phyloP scores from a whole-genome alignment of 768 basidiomycete species.

The Boletus fagicola region DNA sequence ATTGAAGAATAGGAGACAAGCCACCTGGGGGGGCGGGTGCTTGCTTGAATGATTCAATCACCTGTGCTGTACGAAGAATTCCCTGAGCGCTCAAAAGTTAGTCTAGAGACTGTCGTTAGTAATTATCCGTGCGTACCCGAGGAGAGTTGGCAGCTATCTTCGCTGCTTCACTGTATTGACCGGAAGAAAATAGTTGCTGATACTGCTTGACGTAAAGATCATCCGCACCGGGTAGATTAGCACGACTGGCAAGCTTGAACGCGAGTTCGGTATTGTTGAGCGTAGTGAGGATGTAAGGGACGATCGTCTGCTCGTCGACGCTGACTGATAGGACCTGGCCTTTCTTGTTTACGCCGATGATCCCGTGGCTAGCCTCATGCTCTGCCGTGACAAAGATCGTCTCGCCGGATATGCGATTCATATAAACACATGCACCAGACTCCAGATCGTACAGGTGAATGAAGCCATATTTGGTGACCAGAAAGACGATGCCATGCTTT shows the following conservation, averaged over 20 bases:
- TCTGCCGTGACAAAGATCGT: conserved; percentile 99
- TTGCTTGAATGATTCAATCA: conserved; percentile 97
- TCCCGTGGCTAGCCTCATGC: conserved; percentile 90
- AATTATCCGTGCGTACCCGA: conserved; percentile 48
- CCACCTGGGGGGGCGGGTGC: conserved; percentile 89
- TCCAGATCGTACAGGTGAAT: conserved; percentile 99
- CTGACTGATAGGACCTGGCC: conserved; percentile 97
- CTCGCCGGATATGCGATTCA: conserved; percentile 99
- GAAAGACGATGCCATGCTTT: conserved; percentile 94
- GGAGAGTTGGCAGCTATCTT: conserved; percentile 98
- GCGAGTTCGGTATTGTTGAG: conserved; percentile 98
- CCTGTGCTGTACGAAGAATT: conserved; percentile 88
- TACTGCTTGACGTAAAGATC: conserved; percentile 95
- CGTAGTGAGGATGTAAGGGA: conserved; percentile 91
- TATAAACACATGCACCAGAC: conserved; percentile 95
- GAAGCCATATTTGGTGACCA: conserved; percentile 99
- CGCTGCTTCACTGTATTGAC: conserved; percentile 91
- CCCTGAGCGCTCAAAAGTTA: conserved; percentile 49
- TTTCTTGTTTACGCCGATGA: conserved; percentile 99
- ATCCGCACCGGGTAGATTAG: conserved; percentile 95
- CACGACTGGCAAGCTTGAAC: conserved; percentile 95
- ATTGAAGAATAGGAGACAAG: conserved; percentile 93
- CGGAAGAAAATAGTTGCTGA: conserved; percentile 82
- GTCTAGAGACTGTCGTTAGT: background rate
- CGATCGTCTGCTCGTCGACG: conserved; percentile 93